Base-by-base conservation (phyloP, 768 basidiomycete species). In the Auricularia auricula-judae region DNA sequence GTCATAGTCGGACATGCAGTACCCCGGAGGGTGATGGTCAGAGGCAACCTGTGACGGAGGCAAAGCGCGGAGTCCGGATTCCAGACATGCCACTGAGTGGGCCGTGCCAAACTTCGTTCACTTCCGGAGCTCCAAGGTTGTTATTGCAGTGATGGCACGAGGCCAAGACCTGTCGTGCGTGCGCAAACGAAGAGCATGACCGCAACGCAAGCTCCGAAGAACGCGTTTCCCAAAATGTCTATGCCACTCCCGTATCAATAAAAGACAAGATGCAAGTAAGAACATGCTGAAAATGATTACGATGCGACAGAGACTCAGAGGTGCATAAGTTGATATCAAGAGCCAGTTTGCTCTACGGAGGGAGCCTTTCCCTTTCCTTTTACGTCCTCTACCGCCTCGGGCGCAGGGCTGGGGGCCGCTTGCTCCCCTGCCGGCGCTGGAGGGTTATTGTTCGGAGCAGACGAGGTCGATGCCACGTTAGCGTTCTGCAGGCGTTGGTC, bases 1-100 rank as follows among this genome's bases (percentile, higher is more conserved):
- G 77, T 89, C 85, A 76, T 95, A 94, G 75, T 89, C 90, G 65
- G 87, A 86, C 88, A 92, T 92, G 16, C 29, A 36, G n/a, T 76
- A 36, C 43, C 62, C 63, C 59, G 44, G 21, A n/a, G 62, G 59
- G 56, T 36, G 43, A 65, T 54, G 51, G 34, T 29, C 14, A 23
- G 56, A 35, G 56, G 23, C 56, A 59, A 59, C 23, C 14, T 7
- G 23, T 5, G 56, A 5, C 56, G 29, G 56, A 29, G 56, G 56
- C 23, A 33, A 29, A 59, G 47, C 14, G 56, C 56, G 29, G 56
- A 23, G 11, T 59, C 18, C 33, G 16, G 23, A 59, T 14, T 59
- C 34, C 39, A 42, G 39, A 14, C 39, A 14, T 42, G 39, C 12
- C 39, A 42, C 29, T 29, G 29, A 29, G 29, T 29, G 29, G 29